phyloP scores from a whole-genome alignment of 2,329 filamentous ascomycete species.

The Colletotrichum cereale region DNA sequence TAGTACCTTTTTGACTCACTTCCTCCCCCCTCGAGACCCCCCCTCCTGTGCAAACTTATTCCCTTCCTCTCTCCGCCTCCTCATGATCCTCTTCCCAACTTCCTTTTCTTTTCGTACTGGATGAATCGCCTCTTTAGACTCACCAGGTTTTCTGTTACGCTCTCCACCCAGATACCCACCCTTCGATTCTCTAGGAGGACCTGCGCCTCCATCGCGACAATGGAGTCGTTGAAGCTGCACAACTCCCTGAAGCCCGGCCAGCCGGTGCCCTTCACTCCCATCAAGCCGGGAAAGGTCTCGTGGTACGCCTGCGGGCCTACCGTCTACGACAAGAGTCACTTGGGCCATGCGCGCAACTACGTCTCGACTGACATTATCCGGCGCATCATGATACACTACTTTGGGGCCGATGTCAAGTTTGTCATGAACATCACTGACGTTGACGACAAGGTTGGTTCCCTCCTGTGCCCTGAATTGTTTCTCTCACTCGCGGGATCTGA shows the following conservation, averaged over 20 bases:
- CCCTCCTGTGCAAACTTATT: no score
- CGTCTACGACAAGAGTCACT: constrained; percentile 83
- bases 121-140: constrained; percentile 50
- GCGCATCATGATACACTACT: constrained; percentile 85
- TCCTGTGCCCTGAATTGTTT: rapidly evolving
- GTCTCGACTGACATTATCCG: constrained; percentile 90
- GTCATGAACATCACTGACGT: constrained; percentile 95
- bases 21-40: constrained; percentile 10
- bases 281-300: constrained; percentile 77
- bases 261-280: constrained; percentile 80
- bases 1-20: constrained; percentile 26
- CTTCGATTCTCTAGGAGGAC: constrained; percentile 49
- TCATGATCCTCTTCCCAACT: constrained; percentile 6
- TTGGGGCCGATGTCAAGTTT: constrained; percentile 84
- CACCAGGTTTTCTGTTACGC: constrained; percentile 46
- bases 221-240: constrained; percentile 77
- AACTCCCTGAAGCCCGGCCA: constrained; percentile 81
- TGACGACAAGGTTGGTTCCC: constrained; percentile 73
- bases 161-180: constrained; percentile 44
- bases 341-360: constrained; percentile 91
- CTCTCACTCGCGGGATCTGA: background rate
- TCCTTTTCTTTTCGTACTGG: constrained; percentile 40
- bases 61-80: background rate
- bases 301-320: constrained; percentile 95
- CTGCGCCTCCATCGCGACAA: constrained; percentile 54